Conservation (phyloP, 495 filamentous ascomycete species). For the Lepraria neglecta region DNA sequence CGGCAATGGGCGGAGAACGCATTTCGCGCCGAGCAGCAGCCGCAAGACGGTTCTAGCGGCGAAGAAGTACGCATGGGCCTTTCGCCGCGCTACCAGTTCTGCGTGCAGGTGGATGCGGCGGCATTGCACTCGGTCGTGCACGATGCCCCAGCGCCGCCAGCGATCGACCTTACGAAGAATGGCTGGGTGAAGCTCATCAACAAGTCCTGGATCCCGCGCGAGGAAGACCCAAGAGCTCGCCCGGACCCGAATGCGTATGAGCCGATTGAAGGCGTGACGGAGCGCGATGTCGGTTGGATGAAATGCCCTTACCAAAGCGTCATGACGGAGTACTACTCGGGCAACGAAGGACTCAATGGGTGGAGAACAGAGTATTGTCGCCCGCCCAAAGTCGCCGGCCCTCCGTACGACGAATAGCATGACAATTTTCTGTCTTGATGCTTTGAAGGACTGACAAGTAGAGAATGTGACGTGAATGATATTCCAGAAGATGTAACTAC, state of each 20-base stretch:
- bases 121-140: background rate
- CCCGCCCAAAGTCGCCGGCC: background rate
- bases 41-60: no score
- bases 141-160: background rate
- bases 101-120: background rate
- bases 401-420: background rate
- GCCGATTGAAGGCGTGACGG: constrained; percentile 28
- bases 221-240: constrained; percentile 10
- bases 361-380: constrained; percentile 1
- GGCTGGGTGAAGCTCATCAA: constrained; percentile 28
- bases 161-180: background rate
- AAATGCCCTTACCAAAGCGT: constrained; percentile 20
- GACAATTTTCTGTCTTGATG: background rate
- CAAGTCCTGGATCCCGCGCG: constrained; percentile 22
- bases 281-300: constrained; percentile 33
- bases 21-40: background rate
- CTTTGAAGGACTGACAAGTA: background rate
- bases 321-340: background rate
- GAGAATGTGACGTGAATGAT: background rate
- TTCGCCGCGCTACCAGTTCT: background rate
- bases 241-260: constrained; percentile 17
- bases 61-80: background rate
- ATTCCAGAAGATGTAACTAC: background rate
- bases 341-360: background rate
- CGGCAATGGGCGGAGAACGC: background rate